Base-by-base conservation (phyloP, 257 asterid species). In the Knoxia roxburghii region DNA sequence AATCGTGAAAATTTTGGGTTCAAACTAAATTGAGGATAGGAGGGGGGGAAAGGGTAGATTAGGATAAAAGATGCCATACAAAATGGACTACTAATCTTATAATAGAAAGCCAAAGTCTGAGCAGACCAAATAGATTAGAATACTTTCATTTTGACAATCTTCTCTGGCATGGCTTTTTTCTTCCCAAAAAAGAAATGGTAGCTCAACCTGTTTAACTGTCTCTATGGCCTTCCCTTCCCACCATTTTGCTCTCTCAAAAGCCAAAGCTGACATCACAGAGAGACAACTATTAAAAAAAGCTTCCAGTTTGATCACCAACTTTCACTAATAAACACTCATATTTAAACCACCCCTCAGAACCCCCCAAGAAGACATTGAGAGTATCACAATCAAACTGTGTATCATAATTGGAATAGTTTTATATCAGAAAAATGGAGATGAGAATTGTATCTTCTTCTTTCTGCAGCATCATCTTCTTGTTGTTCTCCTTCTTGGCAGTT, bases 181-280 rank as follows among this genome's bases (percentile, higher is more conserved):
- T n/a, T n/a, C n/a, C n/a, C n/a, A n/a, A 40, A 56, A 50, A 20
- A 65, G 43, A 57, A 57, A 29, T 29, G 24, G 79, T 71, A 75
- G 79, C 73, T 75, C 79, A 70, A 75, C 79, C 72, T 65, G 51
- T 50, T 63, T 17, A 75, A 66, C 79, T 58, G 59, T 68, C 68
- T 8, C 23, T 11, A 61, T 35, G 50, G 62, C 53, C 49, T 54
- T 65, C 32, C 27, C 6, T 23, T n/a, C n/a, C n/a, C n/a, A n/a
- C n/a, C n/a, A n/a, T 56, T 37, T 37, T 37, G 41, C n/a, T n/a
- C 64, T 59, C 45, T 50, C 37, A 23, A 2, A 40, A 8, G 40
- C 55, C 39, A 29, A 61, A 56, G 43, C 18, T 65, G 50, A 24
- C 41, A 45, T 53, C 41, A 37, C 4, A 37, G 15, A 51, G 48